Base-by-base conservation (phyloP, 2,329 filamentous ascomycete species). In the Venturia asperata region DNA sequence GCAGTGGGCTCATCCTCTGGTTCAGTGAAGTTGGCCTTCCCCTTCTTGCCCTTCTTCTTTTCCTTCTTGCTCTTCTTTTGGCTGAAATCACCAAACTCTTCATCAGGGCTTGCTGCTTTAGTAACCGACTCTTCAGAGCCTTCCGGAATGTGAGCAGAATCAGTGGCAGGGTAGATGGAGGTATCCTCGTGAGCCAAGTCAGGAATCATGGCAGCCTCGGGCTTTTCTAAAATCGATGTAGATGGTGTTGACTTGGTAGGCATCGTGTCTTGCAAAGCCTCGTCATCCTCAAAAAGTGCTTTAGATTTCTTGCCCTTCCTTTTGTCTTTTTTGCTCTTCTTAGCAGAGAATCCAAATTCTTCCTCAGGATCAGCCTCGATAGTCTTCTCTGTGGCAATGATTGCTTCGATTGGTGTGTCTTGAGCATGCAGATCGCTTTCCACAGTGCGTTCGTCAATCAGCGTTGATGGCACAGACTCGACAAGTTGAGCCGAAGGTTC, bases 261-360 rank as follows among this genome's bases (percentile, higher is more conserved):
- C 10, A 61, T 9, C 11, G 30, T 11, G n/a, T 34, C 24, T 24
- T 55, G 24, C 11, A n/a, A 30, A 55, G 24, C 11, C 17, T 55
- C 24, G 24, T 21, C 42, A 37, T 63, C 61, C 34, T 6, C 27
- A 24, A 30, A 39, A 11, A 47, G 41, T 47, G 27, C 55, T 49
- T 65, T 62, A 11, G 30, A 37, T 39, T 65, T 52, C 63, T 65
- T 65, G 27, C 24, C 55, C 63, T 21, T 52, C 58, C 52, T 41
- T 27, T 62, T 63, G 34, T 45, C 64, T 39, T 64, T 42, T 27
- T 64, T 65, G 27, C 34, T 39, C 34, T 61, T 61, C 56, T 60
- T 65, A n/a, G 52, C 24, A 13, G 19, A 27, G 1, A 56, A 39
- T 1, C 17, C 45, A 27, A 64, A 41, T 39, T 58, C 45, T 10